Evolutionary conservation across 2,329 filamentous ascomycete genomes (phyloP), one percentile per base, ranked within the genome.

Genomic region (Claviceps lovelessii): DNA sequence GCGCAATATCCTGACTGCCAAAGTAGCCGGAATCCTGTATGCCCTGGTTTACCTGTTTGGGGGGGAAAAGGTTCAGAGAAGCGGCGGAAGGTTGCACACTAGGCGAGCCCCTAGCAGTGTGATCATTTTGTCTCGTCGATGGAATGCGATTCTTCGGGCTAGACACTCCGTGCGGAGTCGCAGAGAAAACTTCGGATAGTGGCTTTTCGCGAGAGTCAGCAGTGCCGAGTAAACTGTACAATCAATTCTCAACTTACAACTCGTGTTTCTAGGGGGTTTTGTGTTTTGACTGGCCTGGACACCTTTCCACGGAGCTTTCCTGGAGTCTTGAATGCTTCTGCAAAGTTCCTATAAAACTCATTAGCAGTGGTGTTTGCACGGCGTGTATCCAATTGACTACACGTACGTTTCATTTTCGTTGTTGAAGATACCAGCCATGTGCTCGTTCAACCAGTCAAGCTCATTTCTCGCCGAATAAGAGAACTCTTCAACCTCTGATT

Each of bases 401-500:
- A 53, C 66, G 64, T 80, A 96, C 93, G 90, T 81, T 71, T 90
- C 83, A 65, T 90, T 86, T 62, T 85, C 83, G 63, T 84, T 85
- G 63, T 84, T 85, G 68, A 97, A 95, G 64, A 98, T 88, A 59
- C 95, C 89, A 51, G 83, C 82, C 91, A 98, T 96, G 69, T 98
- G 93, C 72, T 97, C 93, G 65, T 98, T 97, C 63, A 98, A 76
- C 93, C 93, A 98, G 67, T 97, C 90, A 65, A 97, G 75, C 69
- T 98, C 93, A 71, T 97, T 95, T 56, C 88, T 83, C 58, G 88
- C 90, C 35, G 90, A 89, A 72, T 88, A 97, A 47, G 87, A 82
- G 65, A 97, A 94, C 72, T 98, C 94, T 61, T 97, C 91, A 54
- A 88, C 80, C 69, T 97, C 93, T 55, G 89, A 80, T 49, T 85